Evolutionary conservation across 257 asterid genomes (phyloP).

Genomic region (Verbascum thapsus): DNA sequence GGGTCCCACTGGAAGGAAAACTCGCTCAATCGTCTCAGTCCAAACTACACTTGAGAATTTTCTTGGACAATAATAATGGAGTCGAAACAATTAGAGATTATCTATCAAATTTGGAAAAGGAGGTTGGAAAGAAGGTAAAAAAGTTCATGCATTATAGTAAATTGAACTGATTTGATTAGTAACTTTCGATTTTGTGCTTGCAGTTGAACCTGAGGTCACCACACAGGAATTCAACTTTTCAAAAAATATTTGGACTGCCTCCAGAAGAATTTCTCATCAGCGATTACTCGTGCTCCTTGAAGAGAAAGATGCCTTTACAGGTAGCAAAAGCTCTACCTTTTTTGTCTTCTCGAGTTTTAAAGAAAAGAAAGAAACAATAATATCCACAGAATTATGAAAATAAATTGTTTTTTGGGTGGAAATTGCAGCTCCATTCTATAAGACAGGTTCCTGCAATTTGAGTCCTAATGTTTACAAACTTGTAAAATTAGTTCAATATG

Average conservation of each 20-base stretch:
- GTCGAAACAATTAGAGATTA: slow-evolving; percentile 86
- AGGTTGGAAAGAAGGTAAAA: slow-evolving; percentile 88
- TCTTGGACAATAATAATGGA: slow-evolving; percentile 86
- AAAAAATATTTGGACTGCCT: slow-evolving; percentile 78
- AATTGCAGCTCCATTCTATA: too few species aligned
- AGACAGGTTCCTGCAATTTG: too few species aligned
- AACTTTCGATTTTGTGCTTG: slow-evolving; percentile 27
- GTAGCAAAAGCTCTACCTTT: slow-evolving; percentile 31
- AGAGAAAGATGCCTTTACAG: slow-evolving; percentile 89
- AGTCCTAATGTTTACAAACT: too few species aligned
- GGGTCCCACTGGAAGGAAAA: slow-evolving; percentile 92
- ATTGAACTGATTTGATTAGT: neutral
- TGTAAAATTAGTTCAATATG: too few species aligned
- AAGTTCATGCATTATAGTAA: neutral
- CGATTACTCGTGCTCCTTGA: slow-evolving; percentile 86
- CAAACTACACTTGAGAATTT: slow-evolving; percentile 78
- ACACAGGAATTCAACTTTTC: slow-evolving; percentile 75
- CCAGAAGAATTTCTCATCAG: slow-evolving; percentile 88
- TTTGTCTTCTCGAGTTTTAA: too few species aligned
- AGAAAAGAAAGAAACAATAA: too few species aligned
- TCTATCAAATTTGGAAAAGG: slow-evolving; percentile 80
- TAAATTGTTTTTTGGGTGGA: too few species aligned
- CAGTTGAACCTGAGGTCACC: slow-evolving; percentile 89
- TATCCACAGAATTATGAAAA: too few species aligned
- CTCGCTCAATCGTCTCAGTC: slow-evolving; percentile 77